Conservation (phyloP, 1,284 basidiomycete species). For the Inonotus obliquus region DNA sequence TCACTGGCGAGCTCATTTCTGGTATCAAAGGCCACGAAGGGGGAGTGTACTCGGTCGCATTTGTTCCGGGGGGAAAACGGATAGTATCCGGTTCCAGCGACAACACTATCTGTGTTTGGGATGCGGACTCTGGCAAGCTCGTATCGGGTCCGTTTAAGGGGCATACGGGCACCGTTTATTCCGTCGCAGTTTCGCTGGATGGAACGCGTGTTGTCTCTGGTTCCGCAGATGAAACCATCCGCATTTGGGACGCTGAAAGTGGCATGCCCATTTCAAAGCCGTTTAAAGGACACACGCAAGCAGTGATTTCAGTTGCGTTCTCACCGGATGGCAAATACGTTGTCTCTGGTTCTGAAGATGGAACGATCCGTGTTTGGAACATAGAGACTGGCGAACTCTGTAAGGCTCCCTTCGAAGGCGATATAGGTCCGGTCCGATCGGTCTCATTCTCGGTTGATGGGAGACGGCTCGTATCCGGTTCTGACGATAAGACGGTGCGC, state of each 20-base stretch:
- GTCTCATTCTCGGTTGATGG: constrained; percentile 1
- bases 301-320: constrained; percentile 3
- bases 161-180: not conserved
- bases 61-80: not conserved
- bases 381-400: not conserved
- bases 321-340: constrained; percentile 4
- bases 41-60: not conserved
- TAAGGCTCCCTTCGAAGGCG: not conserved
- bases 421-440: not conserved
- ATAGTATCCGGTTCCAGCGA: not conserved
- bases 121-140: not conserved
- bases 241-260: not conserved
- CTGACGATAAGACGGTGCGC: not conserved
- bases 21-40: not conserved
- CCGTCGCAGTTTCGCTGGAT: not conserved
- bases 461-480: not conserved
- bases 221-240: not conserved
- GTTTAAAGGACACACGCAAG: not conserved
- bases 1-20: not conserved
- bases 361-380: not conserved
- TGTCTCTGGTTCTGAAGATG: not conserved
- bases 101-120: not conserved
- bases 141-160: not conserved
- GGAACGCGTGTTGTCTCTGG: not conserved
- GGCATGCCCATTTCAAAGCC: not conserved